phyloP scores from a whole-genome alignment of 108 stramenopile species.

The Cylindrotheca closterium region DNA sequence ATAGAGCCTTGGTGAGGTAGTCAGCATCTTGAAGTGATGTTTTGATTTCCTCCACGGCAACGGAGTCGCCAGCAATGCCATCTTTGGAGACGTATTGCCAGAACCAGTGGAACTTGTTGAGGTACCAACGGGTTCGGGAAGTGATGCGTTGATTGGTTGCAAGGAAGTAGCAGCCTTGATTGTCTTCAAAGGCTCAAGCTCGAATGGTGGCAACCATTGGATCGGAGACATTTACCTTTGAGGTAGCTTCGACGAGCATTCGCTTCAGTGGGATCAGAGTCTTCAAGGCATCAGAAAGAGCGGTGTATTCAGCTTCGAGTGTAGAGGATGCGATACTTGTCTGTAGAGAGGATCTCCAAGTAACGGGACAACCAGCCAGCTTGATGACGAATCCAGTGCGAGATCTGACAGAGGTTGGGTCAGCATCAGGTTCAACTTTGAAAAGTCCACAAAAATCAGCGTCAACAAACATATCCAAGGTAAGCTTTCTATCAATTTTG shows the following conservation, averaged over 20 bases:
- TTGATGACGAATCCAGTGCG: slow-evolving; percentile 35
- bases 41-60: neutral
- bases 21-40: slow-evolving; percentile 12
- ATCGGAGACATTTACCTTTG: neutral
- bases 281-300: slow-evolving; percentile 15
- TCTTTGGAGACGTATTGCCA: slow-evolving; percentile 14
- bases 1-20: slow-evolving; percentile 39
- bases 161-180: slow-evolving; percentile 11
- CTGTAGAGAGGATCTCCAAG: slow-evolving; percentile 44
- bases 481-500: slow-evolving; percentile 12
- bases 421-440: slow-evolving; percentile 19
- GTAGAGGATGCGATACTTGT: slow-evolving; percentile 37
- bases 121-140: too few species aligned
- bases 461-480: slow-evolving; percentile 29
- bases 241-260: slow-evolving; percentile 10
- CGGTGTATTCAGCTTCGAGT: slow-evolving; percentile 39
- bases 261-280: slow-evolving; percentile 19
- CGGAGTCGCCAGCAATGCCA: slow-evolving; percentile 19
- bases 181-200: slow-evolving; percentile 27
- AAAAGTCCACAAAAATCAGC: slow-evolving; percentile 42
- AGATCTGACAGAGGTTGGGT: slow-evolving; percentile 25
- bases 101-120: slow-evolving; percentile 26
- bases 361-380: slow-evolving; percentile 30
- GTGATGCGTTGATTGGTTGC: slow-evolving; percentile 31
- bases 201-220: neutral